These are phyloP conservation scores for Tremella mesenterica DNA, from an alignment of 768 basidiomycete genomes.

Conservation along the genomic window DNA sequence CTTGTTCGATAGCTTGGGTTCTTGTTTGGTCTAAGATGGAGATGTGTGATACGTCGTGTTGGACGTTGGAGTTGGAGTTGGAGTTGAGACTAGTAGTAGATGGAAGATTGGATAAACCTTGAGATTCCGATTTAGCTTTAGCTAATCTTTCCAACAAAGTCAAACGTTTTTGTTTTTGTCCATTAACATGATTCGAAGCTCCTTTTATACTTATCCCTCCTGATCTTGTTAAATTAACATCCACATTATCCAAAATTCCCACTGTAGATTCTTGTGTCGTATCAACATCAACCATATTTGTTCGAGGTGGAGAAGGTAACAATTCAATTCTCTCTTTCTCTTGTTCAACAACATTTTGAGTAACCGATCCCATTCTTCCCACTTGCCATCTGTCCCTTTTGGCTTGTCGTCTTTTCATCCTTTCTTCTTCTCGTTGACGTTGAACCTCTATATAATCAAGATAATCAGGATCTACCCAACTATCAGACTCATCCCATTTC, in stretches of 20 bases:
- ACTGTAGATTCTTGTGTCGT: neutral
- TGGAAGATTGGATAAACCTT: neutral
- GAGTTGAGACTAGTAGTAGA: slow-evolving; percentile 7
- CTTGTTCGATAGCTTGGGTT: no score
- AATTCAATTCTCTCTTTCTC: slow-evolving; percentile 18
- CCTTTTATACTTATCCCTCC: neutral
- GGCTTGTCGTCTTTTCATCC: slow-evolving; percentile 4
- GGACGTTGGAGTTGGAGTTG: slow-evolving; percentile 5
- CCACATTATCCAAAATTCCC: slow-evolving; percentile 10
- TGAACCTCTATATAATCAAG: slow-evolving; percentile 20
- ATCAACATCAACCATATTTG: no score
- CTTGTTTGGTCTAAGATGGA: no score
- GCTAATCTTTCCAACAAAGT: slow-evolving; percentile 21
- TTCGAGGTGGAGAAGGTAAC: slow-evolving; percentile 19
- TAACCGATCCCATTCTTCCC: neutral
- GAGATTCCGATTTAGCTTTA: slow-evolving; percentile 22
- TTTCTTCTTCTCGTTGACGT: slow-evolving; percentile 13
- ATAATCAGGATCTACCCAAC: slow-evolving; percentile 35
- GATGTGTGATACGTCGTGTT: no score
- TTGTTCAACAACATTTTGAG: neutral
- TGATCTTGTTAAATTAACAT: neutral
- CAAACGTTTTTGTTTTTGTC: slow-evolving; percentile 4
- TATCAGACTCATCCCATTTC: slow-evolving; percentile 27
- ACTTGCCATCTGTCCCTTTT: neutral
- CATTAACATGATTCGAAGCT: neutral